These are phyloP conservation scores for Lachnellula hyalina DNA, from an alignment of 2,329 filamentous ascomycete genomes.

Conservation along the genomic window DNA sequence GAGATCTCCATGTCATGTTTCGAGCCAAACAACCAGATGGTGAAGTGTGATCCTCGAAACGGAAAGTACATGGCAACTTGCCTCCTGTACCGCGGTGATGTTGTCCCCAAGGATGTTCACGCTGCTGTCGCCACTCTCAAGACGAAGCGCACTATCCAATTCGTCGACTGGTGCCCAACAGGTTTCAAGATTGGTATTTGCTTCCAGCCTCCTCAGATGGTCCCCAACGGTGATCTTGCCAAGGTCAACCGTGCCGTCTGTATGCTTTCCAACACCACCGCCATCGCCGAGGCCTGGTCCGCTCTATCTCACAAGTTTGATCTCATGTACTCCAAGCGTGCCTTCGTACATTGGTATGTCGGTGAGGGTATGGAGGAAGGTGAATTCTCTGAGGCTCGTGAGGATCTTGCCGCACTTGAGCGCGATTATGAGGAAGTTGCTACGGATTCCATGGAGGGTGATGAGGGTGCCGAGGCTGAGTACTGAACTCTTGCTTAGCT, in stretches of 20 bases:
- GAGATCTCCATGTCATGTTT: conserved; percentile 99
- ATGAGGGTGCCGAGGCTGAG: conserved; percentile 74
- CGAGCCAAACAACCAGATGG: conserved; percentile 99
- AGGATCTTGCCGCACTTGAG: conserved; percentile 96
- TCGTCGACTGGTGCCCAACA: conserved; percentile 99
- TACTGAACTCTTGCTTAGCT: conserved; percentile 20
- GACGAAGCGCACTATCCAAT: conserved; percentile 99
- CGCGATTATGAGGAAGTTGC: conserved; percentile 98
- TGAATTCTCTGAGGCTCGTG: conserved; percentile 98
- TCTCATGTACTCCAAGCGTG: conserved; percentile 99
- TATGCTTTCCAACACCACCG: conserved; percentile 99
- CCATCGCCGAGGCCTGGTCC: conserved; percentile 97
- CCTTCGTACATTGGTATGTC: conserved; percentile 99
- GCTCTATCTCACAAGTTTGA: conserved; percentile 97
- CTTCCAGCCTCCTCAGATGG: conserved; percentile 95
- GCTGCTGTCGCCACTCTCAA: conserved; percentile 90
- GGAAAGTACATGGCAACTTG: conserved; percentile 99
- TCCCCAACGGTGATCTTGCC: conserved; percentile 94
- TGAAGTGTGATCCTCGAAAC: conserved; percentile 97
- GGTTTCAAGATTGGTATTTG: conserved; percentile 99
- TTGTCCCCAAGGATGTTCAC: conserved; percentile 94
- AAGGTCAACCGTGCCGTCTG: conserved; percentile 98
- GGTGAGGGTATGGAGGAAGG: conserved; percentile 99
- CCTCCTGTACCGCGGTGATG: conserved; percentile 95
- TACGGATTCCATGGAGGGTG: conserved; percentile 84